Evolutionary conservation across 352 stramenopile species (phyloP).

Genomic region (Globisporangium barbulae): DNA sequence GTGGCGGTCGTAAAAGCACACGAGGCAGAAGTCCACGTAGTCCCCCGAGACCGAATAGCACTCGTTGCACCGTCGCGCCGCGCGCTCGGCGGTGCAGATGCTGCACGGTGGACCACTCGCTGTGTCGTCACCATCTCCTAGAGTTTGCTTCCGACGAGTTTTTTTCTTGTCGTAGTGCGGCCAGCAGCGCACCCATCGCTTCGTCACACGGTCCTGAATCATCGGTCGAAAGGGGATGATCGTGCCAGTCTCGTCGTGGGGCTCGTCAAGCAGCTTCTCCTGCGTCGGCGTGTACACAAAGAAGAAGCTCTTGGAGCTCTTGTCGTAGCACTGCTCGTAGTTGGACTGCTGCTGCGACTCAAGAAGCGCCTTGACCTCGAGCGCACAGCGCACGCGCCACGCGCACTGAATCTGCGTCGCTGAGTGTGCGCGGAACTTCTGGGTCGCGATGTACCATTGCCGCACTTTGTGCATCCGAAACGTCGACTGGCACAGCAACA

Average conservation of each 20-base stretch:
- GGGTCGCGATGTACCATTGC: conserved; percentile 45
- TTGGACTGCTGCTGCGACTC: conserved; percentile 57
- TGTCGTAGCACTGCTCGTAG: conserved; percentile 70
- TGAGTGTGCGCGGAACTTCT: conserved; percentile 28
- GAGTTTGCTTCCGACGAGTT: not conserved
- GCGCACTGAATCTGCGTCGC: conserved; percentile 56
- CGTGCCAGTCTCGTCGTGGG: conserved; percentile 42
- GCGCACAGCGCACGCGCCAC: conserved; percentile 39
- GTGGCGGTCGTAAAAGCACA: conserved; percentile 68
- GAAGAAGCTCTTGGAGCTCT: conserved; percentile 48
- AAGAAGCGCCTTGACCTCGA: conserved; percentile 34
- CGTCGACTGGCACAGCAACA: conserved; percentile 42
- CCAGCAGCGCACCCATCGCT: conserved; percentile 71
- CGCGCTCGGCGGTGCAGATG: conserved; percentile 53
- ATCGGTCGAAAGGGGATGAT: conserved; percentile 64
- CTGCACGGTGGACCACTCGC: conserved; percentile 32
- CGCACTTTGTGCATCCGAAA: conserved; percentile 60
- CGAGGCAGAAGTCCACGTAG: conserved; percentile 72
- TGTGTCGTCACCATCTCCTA: conserved; percentile 11
- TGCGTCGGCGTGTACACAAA: conserved; percentile 66
- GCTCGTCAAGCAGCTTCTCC: conserved; percentile 59
- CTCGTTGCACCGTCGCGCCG: conserved; percentile 63
- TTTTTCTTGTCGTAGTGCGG: conserved; percentile 35
- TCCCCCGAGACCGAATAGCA: conserved; percentile 57
- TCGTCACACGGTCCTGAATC: conserved; percentile 67